Evolutionary conservation across 2,329 filamentous ascomycete genomes (phyloP), one percentile per base, ranked within the genome.

Genomic region (Fusarium incarnatum): DNA sequence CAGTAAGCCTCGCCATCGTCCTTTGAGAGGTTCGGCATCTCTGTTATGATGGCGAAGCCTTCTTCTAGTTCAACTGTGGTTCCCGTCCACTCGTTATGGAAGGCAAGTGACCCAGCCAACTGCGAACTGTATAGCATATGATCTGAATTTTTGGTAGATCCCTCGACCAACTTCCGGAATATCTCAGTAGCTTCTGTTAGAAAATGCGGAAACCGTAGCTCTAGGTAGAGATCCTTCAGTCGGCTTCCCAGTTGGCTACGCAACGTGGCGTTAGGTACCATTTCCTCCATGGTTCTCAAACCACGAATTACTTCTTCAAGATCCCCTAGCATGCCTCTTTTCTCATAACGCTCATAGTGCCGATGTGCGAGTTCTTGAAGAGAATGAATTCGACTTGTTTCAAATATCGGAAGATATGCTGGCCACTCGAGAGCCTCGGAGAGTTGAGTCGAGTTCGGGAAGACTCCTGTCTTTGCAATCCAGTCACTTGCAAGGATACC

Each of bases 21-120:
- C 5, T 8, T 7, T 3, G 6, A 28, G 1, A 7, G 23, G 1
- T 7, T 4, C 1, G 18, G 28, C 3, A 23, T 56, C 0, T 1
- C 8, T 7, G 6, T 30, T 1, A 0, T n/a, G 1, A 32, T 41
- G 2, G 2, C 2, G 16, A 52, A 11, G 1, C 32, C 55, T 20
- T 53, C 55, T 23, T 1, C 1, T 4, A 57, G 25, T 0, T 53
- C 34, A 6, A 16, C 2, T 4, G 11, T 8, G 2, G 4, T 6
- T 53, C 55, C 55, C 0, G 23, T 57, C 22, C 46, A n/a, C 30
- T 56, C 53, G 8, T 56, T 44, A 1, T 40, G 30, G n/a, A 49
- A 56, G 0, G 18, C 48, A 56, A 56, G 53, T 6, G 42, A 49
- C 20, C 34, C 8, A 1, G 23, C 53, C 4, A 56, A 2, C 1